Conservation (phyloP, 1,139 yeast species). For the Sugiyamaella grinbergsii region DNA sequence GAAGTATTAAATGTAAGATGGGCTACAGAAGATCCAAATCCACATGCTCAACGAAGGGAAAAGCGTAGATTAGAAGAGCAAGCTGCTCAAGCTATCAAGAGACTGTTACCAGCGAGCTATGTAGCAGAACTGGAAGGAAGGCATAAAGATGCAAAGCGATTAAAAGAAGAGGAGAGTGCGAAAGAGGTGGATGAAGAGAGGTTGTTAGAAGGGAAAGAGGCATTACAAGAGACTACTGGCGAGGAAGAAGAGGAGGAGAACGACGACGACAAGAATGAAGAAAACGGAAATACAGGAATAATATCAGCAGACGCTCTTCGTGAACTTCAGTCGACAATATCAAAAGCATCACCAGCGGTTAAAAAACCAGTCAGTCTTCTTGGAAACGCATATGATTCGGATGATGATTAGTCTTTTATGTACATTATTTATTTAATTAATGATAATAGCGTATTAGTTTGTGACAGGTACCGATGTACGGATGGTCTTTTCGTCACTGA, state of each 20-base stretch:
- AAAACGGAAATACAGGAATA: not conserved
- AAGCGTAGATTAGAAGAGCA: slow-evolving; percentile 44
- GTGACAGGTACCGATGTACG: too few species aligned
- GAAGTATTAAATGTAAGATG: slow-evolving; percentile 76
- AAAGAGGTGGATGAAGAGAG: slow-evolving; percentile 4
- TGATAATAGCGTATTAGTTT: too few species aligned
- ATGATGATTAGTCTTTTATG: slow-evolving; percentile 9
- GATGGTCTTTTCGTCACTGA: too few species aligned
- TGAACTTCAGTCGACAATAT: slow-evolving; percentile 3
- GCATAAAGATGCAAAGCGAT: slow-evolving; percentile 19
- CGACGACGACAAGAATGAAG: not conserved
- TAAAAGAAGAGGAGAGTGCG: slow-evolving; percentile 9
- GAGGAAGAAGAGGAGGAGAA: not conserved
- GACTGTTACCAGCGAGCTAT: slow-evolving; percentile 38
- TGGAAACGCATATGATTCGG: slow-evolving; percentile 9
- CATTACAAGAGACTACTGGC: not conserved
- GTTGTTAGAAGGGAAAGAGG: slow-evolving; percentile 3
- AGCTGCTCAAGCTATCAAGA: slow-evolving; percentile 45
- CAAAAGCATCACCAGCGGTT: not conserved
- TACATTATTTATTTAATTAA: slow-evolving; percentile 1
- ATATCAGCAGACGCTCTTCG: slow-evolving; percentile 11
- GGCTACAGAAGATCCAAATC: slow-evolving; percentile 91
- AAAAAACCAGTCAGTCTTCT: slow-evolving; percentile 4
- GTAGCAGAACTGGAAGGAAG: slow-evolving; percentile 37
- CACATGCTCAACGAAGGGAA: slow-evolving; percentile 59